Percentiles rank a stretch among this genome's conserved stretches.
Evolutionary conservation across 352 stramenopile genomes (phyloP).

Genomic region (Phytophthora capsici): DNA sequence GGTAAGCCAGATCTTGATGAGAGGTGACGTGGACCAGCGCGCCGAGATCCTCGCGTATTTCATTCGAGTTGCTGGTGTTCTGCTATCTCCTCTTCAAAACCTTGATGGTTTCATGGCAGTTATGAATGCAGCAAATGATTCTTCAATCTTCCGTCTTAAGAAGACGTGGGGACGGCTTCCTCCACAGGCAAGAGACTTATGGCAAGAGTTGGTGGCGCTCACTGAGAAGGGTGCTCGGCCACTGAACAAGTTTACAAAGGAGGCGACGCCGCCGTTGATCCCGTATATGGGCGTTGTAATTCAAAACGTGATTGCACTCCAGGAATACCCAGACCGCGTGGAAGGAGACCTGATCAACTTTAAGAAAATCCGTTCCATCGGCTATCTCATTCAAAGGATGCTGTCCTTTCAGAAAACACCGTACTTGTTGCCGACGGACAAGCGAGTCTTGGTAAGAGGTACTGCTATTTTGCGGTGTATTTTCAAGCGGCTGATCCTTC

Average conservation of each 20-base stretch:
- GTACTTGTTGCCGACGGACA: slow-evolving; percentile 81
- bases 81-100: slow-evolving; percentile 83
- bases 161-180: slow-evolving; percentile 84
- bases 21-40: slow-evolving; percentile 81
- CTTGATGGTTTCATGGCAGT: slow-evolving; percentile 91
- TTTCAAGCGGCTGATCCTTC: background rate
- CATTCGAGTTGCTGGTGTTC: slow-evolving; percentile 80
- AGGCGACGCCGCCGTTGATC: slow-evolving; percentile 71
- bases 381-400: slow-evolving; percentile 61
- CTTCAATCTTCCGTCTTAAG: slow-evolving; percentile 87
- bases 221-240: slow-evolving; percentile 84
- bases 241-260: slow-evolving; percentile 83
- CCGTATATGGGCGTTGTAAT: slow-evolving; percentile 88
- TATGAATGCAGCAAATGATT: slow-evolving; percentile 91
- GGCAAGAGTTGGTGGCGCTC: slow-evolving; percentile 83
- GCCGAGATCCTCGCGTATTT: slow-evolving; percentile 86
- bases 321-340: slow-evolving; percentile 83
- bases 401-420: slow-evolving; percentile 76
- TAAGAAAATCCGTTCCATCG: slow-evolving; percentile 87
- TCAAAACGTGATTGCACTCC: slow-evolving; percentile 84
- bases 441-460: slow-evolving; percentile 76
- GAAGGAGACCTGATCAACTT: slow-evolving; percentile 88
- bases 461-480: background rate
- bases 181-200: slow-evolving; percentile 73
- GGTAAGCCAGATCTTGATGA: slow-evolving; percentile 78